phyloP scores from a whole-genome alignment of 2,329 filamentous ascomycete genomes.

The Coniochaeta pulveracea region DNA sequence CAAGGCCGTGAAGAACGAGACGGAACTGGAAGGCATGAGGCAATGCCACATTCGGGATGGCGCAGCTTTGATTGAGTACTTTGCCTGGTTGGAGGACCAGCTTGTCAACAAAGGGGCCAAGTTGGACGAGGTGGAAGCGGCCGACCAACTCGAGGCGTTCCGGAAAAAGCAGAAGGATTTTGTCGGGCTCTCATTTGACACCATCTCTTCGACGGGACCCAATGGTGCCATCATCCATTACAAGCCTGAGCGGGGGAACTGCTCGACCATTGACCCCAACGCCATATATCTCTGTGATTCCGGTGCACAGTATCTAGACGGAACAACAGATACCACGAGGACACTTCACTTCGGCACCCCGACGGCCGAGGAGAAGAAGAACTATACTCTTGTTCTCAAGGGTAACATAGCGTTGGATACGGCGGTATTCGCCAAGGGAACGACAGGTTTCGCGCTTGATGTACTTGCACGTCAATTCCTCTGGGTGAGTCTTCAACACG shows the following conservation, averaged over 20 bases:
- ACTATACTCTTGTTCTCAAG: constrained; percentile 91
- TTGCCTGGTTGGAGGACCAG: constrained; percentile 93
- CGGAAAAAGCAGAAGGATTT: constrained; percentile 61
- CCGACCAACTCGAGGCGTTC: constrained; percentile 76
- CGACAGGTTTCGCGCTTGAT: constrained; percentile 86
- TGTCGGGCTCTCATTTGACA: constrained; percentile 85
- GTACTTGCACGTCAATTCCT: constrained; percentile 79
- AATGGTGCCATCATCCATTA: constrained; percentile 95
- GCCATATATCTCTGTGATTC: constrained; percentile 93
- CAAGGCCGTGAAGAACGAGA: constrained; percentile 89
- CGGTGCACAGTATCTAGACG: constrained; percentile 90
- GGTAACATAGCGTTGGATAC: constrained; percentile 83
- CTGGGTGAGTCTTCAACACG: constrained; percentile 51
- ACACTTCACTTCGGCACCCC: constrained; percentile 88
- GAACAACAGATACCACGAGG: constrained; percentile 90
- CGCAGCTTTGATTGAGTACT: constrained; percentile 81
- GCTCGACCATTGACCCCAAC: constrained; percentile 71
- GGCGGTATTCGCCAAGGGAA: constrained; percentile 87
- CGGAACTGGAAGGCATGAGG: constrained; percentile 84
- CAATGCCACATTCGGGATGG: constrained; percentile 90
- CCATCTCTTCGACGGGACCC: constrained; percentile 87
- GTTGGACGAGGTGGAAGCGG: constrained; percentile 83
- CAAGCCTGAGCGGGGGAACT: constrained; percentile 72
- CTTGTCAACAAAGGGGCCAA: constrained; percentile 59
- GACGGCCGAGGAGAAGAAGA: constrained; percentile 70